These are phyloP conservation scores for Catharanthus roseus DNA, from an alignment of 257 asterid species.

Conservation along the genomic window DNA sequence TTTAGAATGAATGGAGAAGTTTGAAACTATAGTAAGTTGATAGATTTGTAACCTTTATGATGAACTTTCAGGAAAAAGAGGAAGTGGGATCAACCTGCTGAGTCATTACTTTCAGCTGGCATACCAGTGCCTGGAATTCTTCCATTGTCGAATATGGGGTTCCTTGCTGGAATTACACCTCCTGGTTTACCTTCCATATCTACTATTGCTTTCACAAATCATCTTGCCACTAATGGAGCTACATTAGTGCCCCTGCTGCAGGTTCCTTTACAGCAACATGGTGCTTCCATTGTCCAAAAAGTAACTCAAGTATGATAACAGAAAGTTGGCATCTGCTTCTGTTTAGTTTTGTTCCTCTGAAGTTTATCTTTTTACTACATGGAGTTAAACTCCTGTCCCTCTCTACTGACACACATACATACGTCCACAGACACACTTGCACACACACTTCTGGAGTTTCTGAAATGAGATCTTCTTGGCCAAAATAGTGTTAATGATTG, in stretches of 20 bases:
- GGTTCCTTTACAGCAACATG: constrained; percentile 66
- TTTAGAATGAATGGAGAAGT: neutral
- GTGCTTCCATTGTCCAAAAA: constrained; percentile 67
- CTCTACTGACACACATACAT: too few relatives aligned
- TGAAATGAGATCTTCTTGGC: neutral
- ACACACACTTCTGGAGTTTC: neutral
- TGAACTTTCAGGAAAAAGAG: constrained; percentile 61
- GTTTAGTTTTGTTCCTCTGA: neutral
- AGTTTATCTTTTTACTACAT: neutral
- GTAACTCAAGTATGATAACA: constrained; percentile 46
- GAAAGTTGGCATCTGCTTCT: neutral
- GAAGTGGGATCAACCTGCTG: constrained; percentile 98
- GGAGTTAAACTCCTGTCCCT: neutral
- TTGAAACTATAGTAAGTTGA: constrained; percentile 10
- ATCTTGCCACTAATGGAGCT: constrained; percentile 36
- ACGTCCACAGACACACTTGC: too few relatives aligned
- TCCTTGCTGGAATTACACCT: constrained; percentile 36
- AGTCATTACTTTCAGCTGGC: constrained; percentile 59
- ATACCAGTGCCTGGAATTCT: constrained; percentile 43
- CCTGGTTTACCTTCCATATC: constrained; percentile 41
- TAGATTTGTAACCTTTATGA: neutral
- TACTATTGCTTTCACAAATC: constrained; percentile 43
- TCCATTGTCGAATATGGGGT: constrained; percentile 50
- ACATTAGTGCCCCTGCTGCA: constrained; percentile 33
- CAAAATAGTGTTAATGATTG: neutral